Conservation (phyloP, 179 eudicot species). For the Spinacia oleracea region DNA sequence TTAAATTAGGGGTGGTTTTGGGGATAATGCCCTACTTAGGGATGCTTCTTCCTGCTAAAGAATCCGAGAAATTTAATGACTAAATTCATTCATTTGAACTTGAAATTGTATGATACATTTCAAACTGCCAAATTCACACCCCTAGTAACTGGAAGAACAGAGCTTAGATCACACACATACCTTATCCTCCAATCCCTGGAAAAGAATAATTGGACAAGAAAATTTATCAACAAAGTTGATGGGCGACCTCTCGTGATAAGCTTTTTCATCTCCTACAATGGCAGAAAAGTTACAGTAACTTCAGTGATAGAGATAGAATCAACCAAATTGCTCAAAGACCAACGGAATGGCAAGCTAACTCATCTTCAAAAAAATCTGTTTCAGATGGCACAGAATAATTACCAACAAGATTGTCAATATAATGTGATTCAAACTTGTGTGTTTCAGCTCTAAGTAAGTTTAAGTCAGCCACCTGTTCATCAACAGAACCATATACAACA, state of each 20-base stretch:
- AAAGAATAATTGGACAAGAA: constrained; percentile 89
- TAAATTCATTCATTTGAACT: background rate
- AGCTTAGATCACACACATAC: constrained; percentile 35
- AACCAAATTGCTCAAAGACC: background rate
- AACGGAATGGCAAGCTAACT: constrained; percentile 5
- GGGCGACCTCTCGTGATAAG: constrained; percentile 76
- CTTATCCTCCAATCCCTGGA: constrained; percentile 97
- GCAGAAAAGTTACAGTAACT: constrained; percentile 14
- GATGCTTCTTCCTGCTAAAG: no score
- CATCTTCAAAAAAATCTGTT: constrained; percentile 1
- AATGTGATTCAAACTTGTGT: constrained; percentile 89
- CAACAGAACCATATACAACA: background rate
- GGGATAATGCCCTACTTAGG: no score
- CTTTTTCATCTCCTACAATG: constrained; percentile 64
- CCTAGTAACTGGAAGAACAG: background rate
- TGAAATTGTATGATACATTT: background rate
- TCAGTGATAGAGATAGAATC: background rate
- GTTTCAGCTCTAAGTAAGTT: constrained; percentile 74
- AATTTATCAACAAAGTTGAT: constrained; percentile 79
- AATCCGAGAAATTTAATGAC: no score
- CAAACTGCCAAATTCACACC: background rate
- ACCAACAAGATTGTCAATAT: constrained; percentile 88
- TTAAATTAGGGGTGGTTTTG: no score
- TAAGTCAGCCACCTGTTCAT: constrained; percentile 75
- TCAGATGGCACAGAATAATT: constrained; percentile 27